Evolutionary conservation across 306 rosid genomes (phyloP), one percentile per base, ranked within the genome.

Genomic region (Sicyos edulis): DNA sequence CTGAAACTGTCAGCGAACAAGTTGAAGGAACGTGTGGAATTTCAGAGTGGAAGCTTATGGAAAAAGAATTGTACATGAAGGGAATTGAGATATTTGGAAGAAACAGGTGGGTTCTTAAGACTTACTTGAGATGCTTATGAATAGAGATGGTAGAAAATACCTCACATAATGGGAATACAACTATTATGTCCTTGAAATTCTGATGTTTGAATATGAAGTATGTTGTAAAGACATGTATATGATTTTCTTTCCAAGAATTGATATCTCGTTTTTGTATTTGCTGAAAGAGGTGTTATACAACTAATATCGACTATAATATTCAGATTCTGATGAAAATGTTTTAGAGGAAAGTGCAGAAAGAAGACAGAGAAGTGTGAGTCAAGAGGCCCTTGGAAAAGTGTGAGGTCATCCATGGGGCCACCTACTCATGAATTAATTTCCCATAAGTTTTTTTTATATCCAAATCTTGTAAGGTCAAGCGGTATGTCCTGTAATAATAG

Each of bases 61-160:
- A 93, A 86, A 93, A 88, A 77, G 95, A 93, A 67, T 75, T 91
- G 68, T 93, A 88, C 86, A 68, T 86, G 82, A 93, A 93, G 84
- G 99, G 99, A 74, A 54, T 91, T 45, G 96, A 93, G 87, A 91
- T 93, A 82, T 93, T 91, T 81, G 99, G 97, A 77, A 88, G 92
- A 86, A 87, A 88, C 83, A 91, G 97, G 72, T 47, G 55, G 40
- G 72, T 67, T 54, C 32, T 20, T 67, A 2, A 2, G 11, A 44
- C 29, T 47, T 47, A 12, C 55, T 67, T 13, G 50, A 67, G 55
- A 44, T 67, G 56, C 55, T 67, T 67, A 67, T 67, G 54, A 3
- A 45, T 67, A 47, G 6, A 67, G 72, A 67, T 45, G 55, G 29
- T 45, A 20, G 37, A 21, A 6, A 67, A 67, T 12, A 20, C 72